Percentiles rank a stretch among this genome's conserved stretches.
Conservation (phyloP, 176 grass and related monocot genomes). For the Raddia guianensis region DNA sequence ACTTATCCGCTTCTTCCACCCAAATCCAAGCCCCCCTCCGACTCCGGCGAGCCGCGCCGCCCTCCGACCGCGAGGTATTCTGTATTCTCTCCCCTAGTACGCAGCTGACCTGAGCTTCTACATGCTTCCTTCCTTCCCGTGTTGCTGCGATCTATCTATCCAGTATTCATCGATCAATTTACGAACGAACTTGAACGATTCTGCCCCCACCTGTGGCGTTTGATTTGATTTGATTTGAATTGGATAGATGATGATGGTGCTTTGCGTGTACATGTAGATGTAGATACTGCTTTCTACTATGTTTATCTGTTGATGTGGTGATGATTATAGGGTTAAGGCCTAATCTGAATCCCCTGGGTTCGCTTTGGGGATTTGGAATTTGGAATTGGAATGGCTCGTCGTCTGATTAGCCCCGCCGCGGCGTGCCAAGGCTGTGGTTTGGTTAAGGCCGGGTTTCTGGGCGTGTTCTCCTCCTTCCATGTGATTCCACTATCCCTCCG, state of each 20-base stretch:
- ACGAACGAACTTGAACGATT: too few species aligned
- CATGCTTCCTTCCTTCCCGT: too few species aligned
- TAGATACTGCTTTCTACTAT: background rate
- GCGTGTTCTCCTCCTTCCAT: constrained; percentile 82
- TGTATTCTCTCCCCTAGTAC: too few species aligned
- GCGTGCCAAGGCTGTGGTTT: constrained; percentile 76
- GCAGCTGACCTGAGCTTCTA: too few species aligned
- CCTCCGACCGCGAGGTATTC: too few species aligned
- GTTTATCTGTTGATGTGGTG: constrained; percentile 8
- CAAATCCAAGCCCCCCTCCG: too few species aligned
- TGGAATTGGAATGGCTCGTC: constrained; percentile 69
- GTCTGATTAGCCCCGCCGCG: constrained; percentile 76
- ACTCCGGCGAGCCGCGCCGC: too few species aligned
- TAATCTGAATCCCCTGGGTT: background rate
- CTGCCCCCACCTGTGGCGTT: too few species aligned
- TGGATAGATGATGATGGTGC: background rate
- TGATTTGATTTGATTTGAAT: background rate
- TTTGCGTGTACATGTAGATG: background rate
- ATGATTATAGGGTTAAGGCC: constrained; percentile 11
- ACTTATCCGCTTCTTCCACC: too few species aligned
- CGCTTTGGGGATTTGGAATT: constrained; percentile 5
- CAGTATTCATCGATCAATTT: too few species aligned
- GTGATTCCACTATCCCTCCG: constrained; percentile 69
- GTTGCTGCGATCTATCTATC: too few species aligned
- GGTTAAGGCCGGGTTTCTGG: constrained; percentile 78